Base-by-base conservation (phyloP, 805 yeast species). In the Candida montana region DNA sequence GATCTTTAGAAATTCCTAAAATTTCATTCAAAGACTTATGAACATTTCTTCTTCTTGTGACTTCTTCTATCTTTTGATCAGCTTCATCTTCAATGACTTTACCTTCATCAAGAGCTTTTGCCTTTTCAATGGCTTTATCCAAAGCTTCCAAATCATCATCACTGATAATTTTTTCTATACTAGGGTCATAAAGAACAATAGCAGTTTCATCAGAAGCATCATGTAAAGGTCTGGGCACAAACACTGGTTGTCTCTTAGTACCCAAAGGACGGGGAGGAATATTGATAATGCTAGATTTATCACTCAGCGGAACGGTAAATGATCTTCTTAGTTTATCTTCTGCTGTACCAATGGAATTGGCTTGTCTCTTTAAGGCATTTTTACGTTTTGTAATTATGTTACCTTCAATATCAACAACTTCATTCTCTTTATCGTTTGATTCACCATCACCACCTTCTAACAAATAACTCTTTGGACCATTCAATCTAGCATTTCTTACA, bases 121-220 rank as follows among this genome's bases (percentile, higher is more conserved):
- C 60, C 29, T 45, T 53, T 1, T 45, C 53, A 17, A 56, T 54
- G 1, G 60, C 60, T 50, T 50, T 61, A 64, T 40, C 69, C 61
- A 39, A 58, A 48, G 46, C 61, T 42, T 47, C 55, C 28, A 50
- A 35, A 32, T 57, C 61, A 35, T 51, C 53, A 44, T 52, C 54
- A 36, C 53, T 48, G 39, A 51, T 50, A 35, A 53, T 51, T 39
- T 49, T 57, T 42, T 93, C 98, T 3, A 91, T 81, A 0, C 98
- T 86, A 0, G 99, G 99, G 61, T 93, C 99, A 56, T 88, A 93
- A 34, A 93, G 68, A 1, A 93, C 97, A 41, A 93, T 87, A 2
- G 99, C 97, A 54, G 86, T 81, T 59, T 93, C 97, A 46, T 83
- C 89, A 33, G 82, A 72, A 0, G 99, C 99, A 63, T 93, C 99